Evolutionary conservation across 202 grass and related monocot species (phyloP).

Genomic region (Panicum virgatum): DNA sequence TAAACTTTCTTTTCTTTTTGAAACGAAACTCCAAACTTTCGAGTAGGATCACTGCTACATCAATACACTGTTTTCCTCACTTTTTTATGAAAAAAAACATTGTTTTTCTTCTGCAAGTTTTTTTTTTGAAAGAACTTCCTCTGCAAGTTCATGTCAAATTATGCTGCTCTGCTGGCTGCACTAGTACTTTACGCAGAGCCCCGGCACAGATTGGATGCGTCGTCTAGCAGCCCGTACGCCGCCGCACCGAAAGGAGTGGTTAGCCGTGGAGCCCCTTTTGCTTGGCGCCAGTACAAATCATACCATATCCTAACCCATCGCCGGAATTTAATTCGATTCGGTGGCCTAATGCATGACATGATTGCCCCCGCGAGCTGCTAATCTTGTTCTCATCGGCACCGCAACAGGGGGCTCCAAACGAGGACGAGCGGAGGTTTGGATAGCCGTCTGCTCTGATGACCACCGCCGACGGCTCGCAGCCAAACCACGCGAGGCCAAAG

Average conservation of each 20-base stretch:
- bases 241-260: background rate
- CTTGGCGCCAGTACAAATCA: background rate
- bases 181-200: background rate
- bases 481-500: constrained; percentile 24
- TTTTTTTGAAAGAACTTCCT: no score
- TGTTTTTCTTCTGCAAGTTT: no score
- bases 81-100: no score
- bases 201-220: background rate
- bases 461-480: background rate
- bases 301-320: background rate
- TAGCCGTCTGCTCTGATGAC: background rate
- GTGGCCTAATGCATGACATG: background rate
- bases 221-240: background rate
- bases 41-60: no score
- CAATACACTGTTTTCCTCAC: no score
- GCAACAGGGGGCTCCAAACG: background rate
- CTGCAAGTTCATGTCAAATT: background rate
- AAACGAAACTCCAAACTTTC: no score
- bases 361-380: constrained; percentile 24
- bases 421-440: background rate
- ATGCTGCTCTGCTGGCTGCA: background rate
- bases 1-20: background rate
- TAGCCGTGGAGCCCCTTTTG: constrained; percentile 4
- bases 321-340: background rate
- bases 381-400: constrained; percentile 27